Percentiles rank a stretch among this genome's conserved stretches.
phyloP scores from a whole-genome alignment of 306 rosid genomes.

The Cicer chorassanicum region DNA sequence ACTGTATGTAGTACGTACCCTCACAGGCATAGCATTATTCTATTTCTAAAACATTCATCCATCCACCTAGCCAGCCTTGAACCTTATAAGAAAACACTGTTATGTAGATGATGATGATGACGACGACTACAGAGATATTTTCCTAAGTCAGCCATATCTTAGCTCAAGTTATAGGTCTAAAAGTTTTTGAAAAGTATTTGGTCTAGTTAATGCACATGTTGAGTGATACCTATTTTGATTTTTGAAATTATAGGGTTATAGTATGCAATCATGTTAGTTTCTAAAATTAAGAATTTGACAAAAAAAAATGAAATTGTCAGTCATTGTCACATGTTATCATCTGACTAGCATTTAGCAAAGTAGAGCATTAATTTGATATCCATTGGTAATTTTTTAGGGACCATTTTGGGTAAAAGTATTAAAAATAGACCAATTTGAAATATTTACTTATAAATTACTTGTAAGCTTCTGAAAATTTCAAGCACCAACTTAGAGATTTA shows the following conservation, averaged over 20 bases:
- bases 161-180: constrained; percentile 34
- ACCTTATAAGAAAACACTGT: constrained; percentile 37
- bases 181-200: constrained; percentile 19
- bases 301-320: background rate
- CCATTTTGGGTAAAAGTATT: background rate
- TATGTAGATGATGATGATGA: constrained; percentile 8
- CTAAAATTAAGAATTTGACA: background rate
- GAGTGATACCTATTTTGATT: background rate
- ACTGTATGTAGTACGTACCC: constrained; percentile 40
- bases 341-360: background rate
- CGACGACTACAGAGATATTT: constrained; percentile 41
- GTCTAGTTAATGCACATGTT: background rate
- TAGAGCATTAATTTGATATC: background rate
- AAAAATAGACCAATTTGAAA: background rate
- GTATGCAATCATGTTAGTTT: background rate
- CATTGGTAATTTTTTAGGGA: background rate
- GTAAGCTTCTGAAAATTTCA: background rate
- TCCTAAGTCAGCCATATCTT: constrained; percentile 36
- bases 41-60: constrained; percentile 29
- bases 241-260: background rate
- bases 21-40: constrained; percentile 41
- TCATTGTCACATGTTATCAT: background rate
- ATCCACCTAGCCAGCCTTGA: constrained; percentile 34
- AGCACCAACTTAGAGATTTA: background rate
- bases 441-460: background rate